Base-by-base conservation (phyloP, 2,329 filamentous ascomycete genomes). In the Xylaria multiplex region DNA sequence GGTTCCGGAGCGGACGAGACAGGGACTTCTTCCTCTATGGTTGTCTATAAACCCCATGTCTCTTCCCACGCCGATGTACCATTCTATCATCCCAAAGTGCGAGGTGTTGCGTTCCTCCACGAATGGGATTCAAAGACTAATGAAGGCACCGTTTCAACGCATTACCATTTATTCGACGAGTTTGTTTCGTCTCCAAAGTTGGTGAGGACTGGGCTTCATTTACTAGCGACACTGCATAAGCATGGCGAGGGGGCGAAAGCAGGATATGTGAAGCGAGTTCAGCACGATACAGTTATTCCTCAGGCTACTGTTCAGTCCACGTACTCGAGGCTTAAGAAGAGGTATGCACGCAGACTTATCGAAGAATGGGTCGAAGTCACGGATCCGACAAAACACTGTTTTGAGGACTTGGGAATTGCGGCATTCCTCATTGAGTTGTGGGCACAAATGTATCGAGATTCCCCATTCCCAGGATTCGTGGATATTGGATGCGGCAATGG, bases 401-500 rank as follows among this genome's bases (percentile, higher is more conserved):
- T 97, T 78, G 96, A 99, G 77, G 95, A 98, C 76, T 81, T 99
- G 22, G 87, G 89, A 3, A 97, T 99, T 68, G 92, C 95, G 0
- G 92, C 95, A 0, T 99, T 97, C 73, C 82, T 98, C 58, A 92
- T 98, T 30, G 94, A 97, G 81, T 81, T 98, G 2, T 99, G 96
- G 96, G 80, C 82, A 13, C 88, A 91, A 64, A 95, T 97, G 89
- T 98, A 98, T 76, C 75, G 72, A 43, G 76, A 75, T 48, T 64
- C 54, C 0, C 67, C 71, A 0, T 97, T 97, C 72, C 92, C 93
- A 0, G 94, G 95, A 0, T 99, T 98, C 74, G 92, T 97, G 22
- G 96, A 99, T 75, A 93, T 99, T 52, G 96, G 95, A 5, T 98
- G 96, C 76, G 96, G 96, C 1, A 99, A 98, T 75, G 96, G 96